A percentile compares a stretch with the other conserved stretches of the same genome.
These are phyloP conservation scores for Gossypium lobatum DNA, from an alignment of 441 rosid genomes.

Conservation along the genomic window DNA sequence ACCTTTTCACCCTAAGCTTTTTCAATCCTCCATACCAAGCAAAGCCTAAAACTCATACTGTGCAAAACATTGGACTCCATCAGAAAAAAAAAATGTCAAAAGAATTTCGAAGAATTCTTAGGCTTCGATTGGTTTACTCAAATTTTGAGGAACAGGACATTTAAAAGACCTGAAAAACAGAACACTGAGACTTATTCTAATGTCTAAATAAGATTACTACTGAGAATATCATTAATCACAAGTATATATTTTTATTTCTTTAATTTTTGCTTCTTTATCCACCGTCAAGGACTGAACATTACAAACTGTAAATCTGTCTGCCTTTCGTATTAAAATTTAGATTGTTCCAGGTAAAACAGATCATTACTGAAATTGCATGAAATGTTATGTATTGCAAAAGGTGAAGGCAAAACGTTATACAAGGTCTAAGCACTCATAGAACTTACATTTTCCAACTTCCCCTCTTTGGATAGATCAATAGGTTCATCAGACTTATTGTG, in stretches of 20 bases:
- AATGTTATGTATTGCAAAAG: neutral
- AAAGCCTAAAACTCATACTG: neutral
- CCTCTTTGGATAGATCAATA: conserved; percentile 64
- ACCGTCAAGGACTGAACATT: neutral
- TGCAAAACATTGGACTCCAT: neutral
- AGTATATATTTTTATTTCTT: neutral
- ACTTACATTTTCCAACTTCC: conserved; percentile 71
- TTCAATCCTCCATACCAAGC: neutral
- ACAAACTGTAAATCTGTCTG: neutral
- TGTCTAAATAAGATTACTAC: neutral
- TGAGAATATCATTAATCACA: conserved; percentile 1
- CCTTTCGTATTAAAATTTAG: neutral
- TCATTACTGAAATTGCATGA: conserved; percentile 6
- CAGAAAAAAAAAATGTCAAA: neutral
- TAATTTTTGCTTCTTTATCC: neutral
- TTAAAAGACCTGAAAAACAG: neutral
- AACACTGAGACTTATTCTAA: neutral
- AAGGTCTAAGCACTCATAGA: neutral
- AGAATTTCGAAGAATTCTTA: neutral
- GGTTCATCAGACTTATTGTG: conserved; percentile 57
- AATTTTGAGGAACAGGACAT: neutral
- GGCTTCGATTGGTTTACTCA: neutral
- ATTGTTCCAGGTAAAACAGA: neutral
- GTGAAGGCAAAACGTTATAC: neutral
- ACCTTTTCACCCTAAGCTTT: neutral